These are phyloP conservation scores for Penicillium sclerotigenum DNA, from an alignment of 2,329 filamentous ascomycete species.

Conservation along the genomic window DNA sequence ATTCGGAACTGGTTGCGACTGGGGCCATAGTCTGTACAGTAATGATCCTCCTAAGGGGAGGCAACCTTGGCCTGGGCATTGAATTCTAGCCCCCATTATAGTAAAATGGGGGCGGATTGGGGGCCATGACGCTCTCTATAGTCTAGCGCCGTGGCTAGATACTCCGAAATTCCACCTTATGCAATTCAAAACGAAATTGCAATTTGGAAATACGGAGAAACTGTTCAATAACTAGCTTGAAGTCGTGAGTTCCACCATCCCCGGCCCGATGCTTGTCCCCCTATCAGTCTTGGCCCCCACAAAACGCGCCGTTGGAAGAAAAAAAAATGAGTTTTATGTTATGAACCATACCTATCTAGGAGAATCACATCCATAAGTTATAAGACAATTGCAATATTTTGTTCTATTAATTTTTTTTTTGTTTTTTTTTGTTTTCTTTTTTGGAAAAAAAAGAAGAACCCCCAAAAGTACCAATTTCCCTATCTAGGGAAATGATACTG, in stretches of 20 bases:
- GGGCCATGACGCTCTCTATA: conserved; percentile 19
- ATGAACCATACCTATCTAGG: background rate
- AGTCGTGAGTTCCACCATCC: background rate
- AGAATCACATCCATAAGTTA: too few species aligned
- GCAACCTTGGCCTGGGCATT: conserved; percentile 10
- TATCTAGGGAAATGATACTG: background rate
- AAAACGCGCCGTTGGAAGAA: conserved; percentile 18
- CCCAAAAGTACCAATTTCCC: background rate
- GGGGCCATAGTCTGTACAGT: conserved; percentile 19
- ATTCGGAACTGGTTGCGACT: conserved; percentile 14
- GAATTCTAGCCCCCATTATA: conserved; percentile 22
- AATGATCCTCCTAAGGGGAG: conserved; percentile 21
- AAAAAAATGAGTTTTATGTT: background rate
- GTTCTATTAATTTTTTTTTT: too few species aligned
- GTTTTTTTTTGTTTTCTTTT: background rate
- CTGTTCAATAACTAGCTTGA: background rate
- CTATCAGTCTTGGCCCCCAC: conserved; percentile 19
- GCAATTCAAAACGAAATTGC: background rate
- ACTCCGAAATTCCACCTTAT: background rate
- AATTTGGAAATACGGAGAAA: background rate
- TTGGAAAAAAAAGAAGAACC: background rate
- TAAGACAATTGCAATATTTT: too few species aligned
- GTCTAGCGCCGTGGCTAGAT: background rate
- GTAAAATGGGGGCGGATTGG: conserved; percentile 22
- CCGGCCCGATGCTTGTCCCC: conserved; percentile 9